These are phyloP conservation scores for Hyaloperonospora brassicae DNA, from an alignment of 352 stramenopile species.

Conservation along the genomic window DNA sequence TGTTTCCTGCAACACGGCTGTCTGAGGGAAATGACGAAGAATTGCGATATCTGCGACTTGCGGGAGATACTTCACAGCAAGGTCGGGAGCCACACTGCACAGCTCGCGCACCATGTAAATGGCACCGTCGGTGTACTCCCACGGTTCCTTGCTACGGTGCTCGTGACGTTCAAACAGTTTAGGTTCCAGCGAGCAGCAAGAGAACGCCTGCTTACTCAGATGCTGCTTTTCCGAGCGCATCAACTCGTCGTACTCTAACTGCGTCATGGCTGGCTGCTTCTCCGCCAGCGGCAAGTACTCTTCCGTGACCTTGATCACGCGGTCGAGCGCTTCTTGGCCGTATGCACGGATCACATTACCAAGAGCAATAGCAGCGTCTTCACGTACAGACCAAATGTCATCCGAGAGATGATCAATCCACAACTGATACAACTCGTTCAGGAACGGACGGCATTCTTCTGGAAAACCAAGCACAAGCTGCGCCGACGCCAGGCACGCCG, in stretches of 20 bases:
- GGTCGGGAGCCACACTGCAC: conserved; percentile 48
- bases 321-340: conserved; percentile 63
- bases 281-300: conserved; percentile 82
- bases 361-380: conserved; percentile 92
- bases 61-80: conserved; percentile 45
- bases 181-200: conserved; percentile 91
- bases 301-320: conserved; percentile 60
- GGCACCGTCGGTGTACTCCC: conserved; percentile 93
- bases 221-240: conserved; percentile 89
- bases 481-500: conserved; percentile 86
- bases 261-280: conserved; percentile 86
- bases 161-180: conserved; percentile 87
- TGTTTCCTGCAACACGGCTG: conserved; percentile 66
- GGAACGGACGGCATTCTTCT: conserved; percentile 80
- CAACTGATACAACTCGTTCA: conserved; percentile 78
- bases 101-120: conserved; percentile 94
- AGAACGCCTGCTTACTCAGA: conserved; percentile 90
- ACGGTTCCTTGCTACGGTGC: conserved; percentile 85
- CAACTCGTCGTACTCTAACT: conserved; percentile 88
- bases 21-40: conserved; percentile 69
- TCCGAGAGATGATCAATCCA: conserved; percentile 95
- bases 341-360: conserved; percentile 92
- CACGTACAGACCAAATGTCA: conserved; percentile 95
- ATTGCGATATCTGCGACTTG: conserved; percentile 63
- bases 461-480: conserved; percentile 79